These are phyloP conservation scores for Fusarium sp. DNA, from an alignment of 2,329 filamentous ascomycete species.

Conservation along the genomic window DNA sequence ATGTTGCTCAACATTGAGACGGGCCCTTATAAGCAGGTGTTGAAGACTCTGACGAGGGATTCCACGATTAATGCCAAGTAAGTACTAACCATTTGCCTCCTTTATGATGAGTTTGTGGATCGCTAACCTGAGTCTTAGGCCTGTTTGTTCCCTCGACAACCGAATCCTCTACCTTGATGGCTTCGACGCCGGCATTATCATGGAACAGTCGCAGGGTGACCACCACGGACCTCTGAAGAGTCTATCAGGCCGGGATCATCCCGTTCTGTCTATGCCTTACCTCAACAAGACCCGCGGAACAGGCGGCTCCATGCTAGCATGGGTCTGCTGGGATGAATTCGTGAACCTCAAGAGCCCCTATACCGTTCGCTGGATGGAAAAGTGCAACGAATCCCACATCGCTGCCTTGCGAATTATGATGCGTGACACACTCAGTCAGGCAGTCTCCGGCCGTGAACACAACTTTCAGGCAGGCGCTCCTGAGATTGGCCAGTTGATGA, in stretches of 20 bases:
- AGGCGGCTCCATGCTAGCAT: constrained; percentile 18
- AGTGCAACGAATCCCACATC: constrained; percentile 22
- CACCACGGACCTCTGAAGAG: constrained; percentile 8
- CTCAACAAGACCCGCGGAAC: constrained; percentile 9
- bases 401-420: constrained; percentile 15
- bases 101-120: too few species aligned
- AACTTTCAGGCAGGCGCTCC: neutral
- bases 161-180: constrained; percentile 17
- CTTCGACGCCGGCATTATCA: constrained; percentile 23
- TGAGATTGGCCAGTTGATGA: constrained; percentile 21
- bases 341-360: constrained; percentile 24
- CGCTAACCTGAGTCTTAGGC: neutral
- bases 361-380: constrained; percentile 21
- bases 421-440: constrained; percentile 12
- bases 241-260: constrained; percentile 1
- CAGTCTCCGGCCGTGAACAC: neutral
- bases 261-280: constrained; percentile 9
- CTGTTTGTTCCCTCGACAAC: constrained; percentile 3
- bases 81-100: neutral
- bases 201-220: constrained; percentile 18
- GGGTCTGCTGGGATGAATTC: constrained; percentile 28
- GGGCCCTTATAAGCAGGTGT: constrained; percentile 1
- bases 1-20: constrained; percentile 24
- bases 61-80: constrained; percentile 8
- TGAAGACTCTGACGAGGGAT: neutral